A percentile compares a stretch with the other conserved stretches of the same genome.
phyloP scores from a whole-genome alignment of 192 early-diverging fungal species.

The Funneliformis geosporum region DNA sequence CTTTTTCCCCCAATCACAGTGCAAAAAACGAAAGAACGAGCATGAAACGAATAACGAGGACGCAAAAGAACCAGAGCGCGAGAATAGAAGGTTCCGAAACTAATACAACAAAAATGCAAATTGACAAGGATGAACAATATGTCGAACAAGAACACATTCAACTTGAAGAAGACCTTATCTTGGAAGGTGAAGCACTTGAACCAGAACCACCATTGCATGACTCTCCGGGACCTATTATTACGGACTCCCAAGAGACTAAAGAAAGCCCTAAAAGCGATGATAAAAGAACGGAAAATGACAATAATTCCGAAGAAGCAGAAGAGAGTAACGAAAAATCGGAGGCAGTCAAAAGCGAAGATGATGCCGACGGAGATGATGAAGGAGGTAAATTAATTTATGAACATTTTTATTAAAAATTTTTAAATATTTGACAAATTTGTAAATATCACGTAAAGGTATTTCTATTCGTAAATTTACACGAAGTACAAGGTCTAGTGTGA shows the following conservation, averaged over 20 bases:
- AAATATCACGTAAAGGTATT: not conserved
- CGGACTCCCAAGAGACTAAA: not conserved
- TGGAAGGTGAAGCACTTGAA: not conserved
- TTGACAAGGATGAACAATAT: not conserved
- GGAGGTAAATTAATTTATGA: not conserved
- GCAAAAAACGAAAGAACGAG: not conserved
- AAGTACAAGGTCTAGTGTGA: not conserved
- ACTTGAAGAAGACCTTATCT: not conserved
- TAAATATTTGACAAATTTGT: not conserved
- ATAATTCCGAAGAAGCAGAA: not conserved
- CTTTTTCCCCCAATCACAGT: not conserved
- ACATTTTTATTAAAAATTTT: not conserved
- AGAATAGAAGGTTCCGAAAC: not conserved
- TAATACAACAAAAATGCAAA: not conserved
- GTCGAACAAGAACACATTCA: not conserved
- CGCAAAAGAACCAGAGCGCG: not conserved
- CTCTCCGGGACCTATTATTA: not conserved
- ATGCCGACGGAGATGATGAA: not conserved
- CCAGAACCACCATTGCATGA: not conserved
- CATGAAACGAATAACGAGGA: not conserved
- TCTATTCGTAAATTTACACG: not conserved
- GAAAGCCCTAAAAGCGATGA: not conserved
- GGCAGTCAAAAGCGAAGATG: constrained; percentile 3
- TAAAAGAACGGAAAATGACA: not conserved
- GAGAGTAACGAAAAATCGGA: not conserved